Evolutionary conservation across 331 rosid species (phyloP).

Genomic region (Saraca asoca): DNA sequence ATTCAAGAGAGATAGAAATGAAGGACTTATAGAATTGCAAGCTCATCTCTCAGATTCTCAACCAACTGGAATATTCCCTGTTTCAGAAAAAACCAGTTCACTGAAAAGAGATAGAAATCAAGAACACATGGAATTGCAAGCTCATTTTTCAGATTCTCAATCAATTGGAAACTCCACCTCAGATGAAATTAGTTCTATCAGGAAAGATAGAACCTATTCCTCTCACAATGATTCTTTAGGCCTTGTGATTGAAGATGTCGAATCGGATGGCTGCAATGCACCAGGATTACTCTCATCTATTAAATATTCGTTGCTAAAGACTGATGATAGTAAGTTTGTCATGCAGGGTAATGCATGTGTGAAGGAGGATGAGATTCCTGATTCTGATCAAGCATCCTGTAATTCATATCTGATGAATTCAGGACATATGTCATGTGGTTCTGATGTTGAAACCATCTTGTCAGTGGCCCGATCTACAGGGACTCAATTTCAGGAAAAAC

Average conservation of each 20-base stretch:
- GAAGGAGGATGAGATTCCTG: conserved; percentile 44
- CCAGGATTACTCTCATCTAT: conserved; percentile 45
- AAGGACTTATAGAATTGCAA: conserved; percentile 43
- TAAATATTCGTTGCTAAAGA: conserved; percentile 38
- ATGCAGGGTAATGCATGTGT: conserved; percentile 35
- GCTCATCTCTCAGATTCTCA: conserved; percentile 61
- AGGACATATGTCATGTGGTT: conserved; percentile 31
- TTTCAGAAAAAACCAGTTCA: conserved; percentile 55
- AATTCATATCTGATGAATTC: conserved; percentile 43
- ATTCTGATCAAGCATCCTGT: conserved; percentile 43
- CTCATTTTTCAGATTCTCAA: conserved; percentile 60
- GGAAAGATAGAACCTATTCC: conserved; percentile 53
- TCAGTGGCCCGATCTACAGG: conserved; percentile 32
- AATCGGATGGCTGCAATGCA: conserved; percentile 41
- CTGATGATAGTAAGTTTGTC: conserved; percentile 35
- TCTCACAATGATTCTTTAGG: conserved; percentile 51
- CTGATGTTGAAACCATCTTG: conserved; percentile 45
- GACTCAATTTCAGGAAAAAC: conserved; percentile 41
- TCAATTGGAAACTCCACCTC: conserved; percentile 60
- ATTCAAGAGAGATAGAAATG: conserved; percentile 49
- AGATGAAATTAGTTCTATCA: conserved; percentile 51
- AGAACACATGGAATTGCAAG: conserved; percentile 44
- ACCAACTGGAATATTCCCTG: conserved; percentile 55
- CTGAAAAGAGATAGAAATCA: conserved; percentile 49
- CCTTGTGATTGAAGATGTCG: conserved; percentile 51